These are phyloP conservation scores for Rhizoclosmatium globosum DNA, from an alignment of 192 early-diverging fungal species.

Conservation along the genomic window DNA sequence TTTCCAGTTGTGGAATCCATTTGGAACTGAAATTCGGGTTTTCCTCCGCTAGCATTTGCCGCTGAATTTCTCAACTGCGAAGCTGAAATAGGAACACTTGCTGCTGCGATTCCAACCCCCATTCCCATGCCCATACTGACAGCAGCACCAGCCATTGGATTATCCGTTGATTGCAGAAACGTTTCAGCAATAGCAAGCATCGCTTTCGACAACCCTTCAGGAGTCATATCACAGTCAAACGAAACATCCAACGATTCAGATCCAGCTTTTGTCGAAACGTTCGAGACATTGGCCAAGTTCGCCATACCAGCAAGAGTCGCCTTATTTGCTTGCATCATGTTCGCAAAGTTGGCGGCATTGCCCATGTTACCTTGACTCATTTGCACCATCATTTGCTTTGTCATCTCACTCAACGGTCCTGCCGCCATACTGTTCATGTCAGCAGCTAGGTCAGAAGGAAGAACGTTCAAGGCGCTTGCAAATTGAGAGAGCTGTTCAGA, in stretches of 20 bases:
- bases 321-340: background rate
- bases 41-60: background rate
- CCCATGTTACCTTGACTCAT: background rate
- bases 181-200: slow-evolving; percentile 36
- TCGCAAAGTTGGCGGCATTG: background rate
- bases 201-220: slow-evolving; percentile 18
- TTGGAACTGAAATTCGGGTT: slow-evolving; percentile 4
- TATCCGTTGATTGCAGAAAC: slow-evolving; percentile 21
- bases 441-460: background rate
- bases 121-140: slow-evolving; percentile 1
- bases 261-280: background rate
- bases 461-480: background rate
- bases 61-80: background rate
- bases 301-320: background rate
- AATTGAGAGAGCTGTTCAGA: slow-evolving; percentile 13
- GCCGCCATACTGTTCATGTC: background rate
- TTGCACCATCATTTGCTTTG: slow-evolving; percentile 4
- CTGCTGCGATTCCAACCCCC: background rate
- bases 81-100: background rate
- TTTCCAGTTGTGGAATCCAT: slow-evolving; percentile 2
- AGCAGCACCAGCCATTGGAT: background rate
- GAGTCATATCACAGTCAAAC: slow-evolving; percentile 30
- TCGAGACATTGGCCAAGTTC: background rate
- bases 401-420: background rate
- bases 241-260: slow-evolving; percentile 5